Evolutionary conservation across 2,329 filamentous ascomycete species (phyloP).

Genomic region (Diaporthe batatas): DNA sequence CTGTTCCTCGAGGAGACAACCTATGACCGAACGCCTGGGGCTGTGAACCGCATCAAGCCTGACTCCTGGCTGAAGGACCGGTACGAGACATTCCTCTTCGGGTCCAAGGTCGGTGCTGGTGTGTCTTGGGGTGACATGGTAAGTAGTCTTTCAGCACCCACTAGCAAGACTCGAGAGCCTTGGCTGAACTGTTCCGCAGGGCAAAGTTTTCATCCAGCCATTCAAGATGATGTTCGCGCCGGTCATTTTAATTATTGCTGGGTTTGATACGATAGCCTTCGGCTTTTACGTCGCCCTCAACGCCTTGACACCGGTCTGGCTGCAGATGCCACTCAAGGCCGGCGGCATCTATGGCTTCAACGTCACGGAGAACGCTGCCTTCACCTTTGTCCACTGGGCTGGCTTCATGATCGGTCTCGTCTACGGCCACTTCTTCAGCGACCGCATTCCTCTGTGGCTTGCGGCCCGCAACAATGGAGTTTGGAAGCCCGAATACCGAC

Average conservation of each 20-base stretch:
- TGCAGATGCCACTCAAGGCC: conserved; percentile 52
- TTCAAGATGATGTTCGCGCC: conserved; percentile 51
- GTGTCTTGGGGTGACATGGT: conserved; percentile 42
- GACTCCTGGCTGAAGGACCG: conserved; percentile 47
- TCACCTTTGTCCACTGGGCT: conserved; percentile 57
- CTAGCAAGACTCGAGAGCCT: not conserved
- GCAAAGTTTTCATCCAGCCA: conserved; percentile 44
- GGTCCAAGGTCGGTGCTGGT: conserved; percentile 42
- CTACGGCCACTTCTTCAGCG: conserved; percentile 54
- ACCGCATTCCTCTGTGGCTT: conserved; percentile 54
- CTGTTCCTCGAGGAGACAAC: conserved; percentile 56
- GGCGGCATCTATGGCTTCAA: conserved; percentile 59
- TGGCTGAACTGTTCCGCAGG: not conserved
- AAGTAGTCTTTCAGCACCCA: not conserved
- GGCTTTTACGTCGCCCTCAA: conserved; percentile 59
- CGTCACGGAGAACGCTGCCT: conserved; percentile 54
- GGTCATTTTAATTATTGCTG: conserved; percentile 54
- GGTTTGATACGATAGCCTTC: conserved; percentile 58
- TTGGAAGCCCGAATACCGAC: conserved; percentile 57
- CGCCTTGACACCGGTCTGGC: conserved; percentile 53
- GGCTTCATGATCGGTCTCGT: conserved; percentile 53
- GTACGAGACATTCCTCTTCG: conserved; percentile 50
- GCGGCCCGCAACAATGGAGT: conserved; percentile 47
- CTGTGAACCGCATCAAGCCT: conserved; percentile 44
- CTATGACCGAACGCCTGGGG: conserved; percentile 48